Percentiles rank a stretch among this genome's conserved stretches.
Evolutionary conservation across 371 early-diverging fungal genomes (phyloP).

Genomic region (Mucor saturninus): DNA sequence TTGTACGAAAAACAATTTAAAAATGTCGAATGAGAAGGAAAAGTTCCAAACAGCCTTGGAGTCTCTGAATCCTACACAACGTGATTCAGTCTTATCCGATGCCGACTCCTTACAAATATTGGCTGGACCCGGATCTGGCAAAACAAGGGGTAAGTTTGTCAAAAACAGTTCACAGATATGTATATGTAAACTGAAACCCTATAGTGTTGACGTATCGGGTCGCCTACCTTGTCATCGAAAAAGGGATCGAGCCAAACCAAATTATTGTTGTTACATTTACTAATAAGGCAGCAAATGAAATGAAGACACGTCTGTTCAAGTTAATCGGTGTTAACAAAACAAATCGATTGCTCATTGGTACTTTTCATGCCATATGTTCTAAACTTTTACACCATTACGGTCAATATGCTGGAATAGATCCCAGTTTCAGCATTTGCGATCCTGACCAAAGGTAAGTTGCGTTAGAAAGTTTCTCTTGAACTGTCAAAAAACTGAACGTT

Average conservation of each 20-base stretch:
- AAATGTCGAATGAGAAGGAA: too few species aligned
- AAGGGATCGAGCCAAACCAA: constrained; percentile 35
- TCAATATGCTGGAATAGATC: constrained; percentile 26
- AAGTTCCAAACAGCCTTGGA: constrained; percentile 1
- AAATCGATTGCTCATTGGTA: constrained; percentile 40
- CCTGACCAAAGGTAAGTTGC: constrained; percentile 16
- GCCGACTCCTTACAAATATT: constrained; percentile 52
- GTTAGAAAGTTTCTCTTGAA: too few species aligned
- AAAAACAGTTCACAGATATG: not conserved
- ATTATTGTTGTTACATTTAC: constrained; percentile 70
- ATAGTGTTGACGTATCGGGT: constrained; percentile 50
- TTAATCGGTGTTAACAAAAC: constrained; percentile 39
- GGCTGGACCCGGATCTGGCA: constrained; percentile 71
- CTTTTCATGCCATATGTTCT: constrained; percentile 67
- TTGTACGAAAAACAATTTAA: too few species aligned
- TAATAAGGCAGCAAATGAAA: constrained; percentile 69
- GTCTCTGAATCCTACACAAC: constrained; percentile 36
- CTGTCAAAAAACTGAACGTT: not conserved
- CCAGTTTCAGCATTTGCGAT: constrained; percentile 58
- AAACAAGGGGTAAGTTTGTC: constrained; percentile 54
- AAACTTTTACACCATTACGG: constrained; percentile 42
- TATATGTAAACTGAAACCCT: not conserved
- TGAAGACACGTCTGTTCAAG: constrained; percentile 46
- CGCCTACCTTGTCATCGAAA: constrained; percentile 45
- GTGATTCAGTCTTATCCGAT: constrained; percentile 29